Percentiles rank a stretch among this genome's conserved stretches.
These are phyloP conservation scores for Prinsepia uniflora DNA, from an alignment of 306 rosid genomes.

Conservation along the genomic window DNA sequence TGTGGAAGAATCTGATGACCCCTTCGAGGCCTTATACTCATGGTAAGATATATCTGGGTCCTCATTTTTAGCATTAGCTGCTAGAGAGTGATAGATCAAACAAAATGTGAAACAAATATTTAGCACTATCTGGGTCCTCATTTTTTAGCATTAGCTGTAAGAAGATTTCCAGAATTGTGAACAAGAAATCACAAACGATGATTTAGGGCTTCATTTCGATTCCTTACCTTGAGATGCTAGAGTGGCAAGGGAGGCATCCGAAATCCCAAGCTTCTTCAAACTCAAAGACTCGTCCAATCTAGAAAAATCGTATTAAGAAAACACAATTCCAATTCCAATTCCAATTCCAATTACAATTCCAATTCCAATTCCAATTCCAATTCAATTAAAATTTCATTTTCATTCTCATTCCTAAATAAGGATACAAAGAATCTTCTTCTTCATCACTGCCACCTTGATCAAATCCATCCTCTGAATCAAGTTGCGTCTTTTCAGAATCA, in stretches of 20 bases:
- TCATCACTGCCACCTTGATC: conserved; percentile 44
- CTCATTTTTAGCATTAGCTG: conserved; percentile 33
- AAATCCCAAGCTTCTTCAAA: conserved; percentile 67
- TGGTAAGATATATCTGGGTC: conserved; percentile 31
- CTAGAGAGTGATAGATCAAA: background rate
- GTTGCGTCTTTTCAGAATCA: conserved; percentile 24
- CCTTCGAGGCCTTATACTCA: conserved; percentile 28
- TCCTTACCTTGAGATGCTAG: conserved; percentile 68
- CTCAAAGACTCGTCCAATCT: conserved; percentile 76
- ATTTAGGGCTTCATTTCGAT: background rate
- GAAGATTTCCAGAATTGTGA: background rate
- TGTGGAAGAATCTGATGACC: conserved; percentile 24
- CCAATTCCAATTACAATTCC: background rate
- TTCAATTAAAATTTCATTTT: background rate
- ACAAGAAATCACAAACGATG: background rate
- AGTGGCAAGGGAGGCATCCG: conserved; percentile 76
- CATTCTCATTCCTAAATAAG: conserved; percentile 2
- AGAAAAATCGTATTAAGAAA: conserved; percentile 27
- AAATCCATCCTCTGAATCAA: background rate
- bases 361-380: background rate
- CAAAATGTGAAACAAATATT: background rate
- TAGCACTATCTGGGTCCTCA: conserved; percentile 33
- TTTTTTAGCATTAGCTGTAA: conserved; percentile 30
- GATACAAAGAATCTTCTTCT: conserved; percentile 69
- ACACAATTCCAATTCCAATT: conserved; percentile 2